Conservation (phyloP, 768 basidiomycete genomes). For the Mycena vulgaris region DNA sequence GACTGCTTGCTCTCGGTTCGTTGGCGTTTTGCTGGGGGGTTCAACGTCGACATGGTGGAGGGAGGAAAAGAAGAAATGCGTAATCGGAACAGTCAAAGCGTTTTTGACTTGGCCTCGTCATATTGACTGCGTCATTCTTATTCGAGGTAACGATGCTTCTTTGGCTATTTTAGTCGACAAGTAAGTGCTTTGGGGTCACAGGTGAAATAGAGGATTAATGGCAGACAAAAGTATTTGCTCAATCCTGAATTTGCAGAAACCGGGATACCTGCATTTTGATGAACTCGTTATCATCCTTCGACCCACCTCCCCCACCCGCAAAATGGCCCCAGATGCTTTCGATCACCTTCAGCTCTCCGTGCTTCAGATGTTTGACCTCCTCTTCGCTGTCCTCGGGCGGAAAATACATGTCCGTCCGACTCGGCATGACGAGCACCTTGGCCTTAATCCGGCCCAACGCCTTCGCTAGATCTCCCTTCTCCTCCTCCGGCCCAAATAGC, state of each 20-base stretch:
- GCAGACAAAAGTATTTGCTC: neutral
- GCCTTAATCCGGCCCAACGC: constrained; percentile 32
- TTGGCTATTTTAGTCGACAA: too few relatives aligned
- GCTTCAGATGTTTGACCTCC: constrained; percentile 32
- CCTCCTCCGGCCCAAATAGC: constrained; percentile 30
- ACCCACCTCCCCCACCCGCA: constrained; percentile 32
- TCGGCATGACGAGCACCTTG: constrained; percentile 33
- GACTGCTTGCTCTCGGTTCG: neutral
- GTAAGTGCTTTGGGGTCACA: too few relatives aligned
- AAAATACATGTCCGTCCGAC: constrained; percentile 32
- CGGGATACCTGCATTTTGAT: constrained; percentile 24
- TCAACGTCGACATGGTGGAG: neutral
- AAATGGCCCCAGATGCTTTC: constrained; percentile 38
- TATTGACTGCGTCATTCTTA: too few relatives aligned
- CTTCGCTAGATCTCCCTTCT: constrained; percentile 34
- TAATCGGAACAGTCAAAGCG: too few relatives aligned
- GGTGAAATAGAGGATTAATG: too few relatives aligned
- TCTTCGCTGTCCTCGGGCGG: constrained; percentile 36
- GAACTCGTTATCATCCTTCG: constrained; percentile 33
- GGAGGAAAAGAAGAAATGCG: neutral
- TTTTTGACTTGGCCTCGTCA: too few relatives aligned
- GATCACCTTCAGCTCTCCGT: constrained; percentile 33
- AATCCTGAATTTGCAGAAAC: constrained; percentile 2
- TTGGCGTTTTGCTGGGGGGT: constrained; percentile 11
- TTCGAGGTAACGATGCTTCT: too few relatives aligned